These are phyloP conservation scores for Alternaria sp. DNA, from an alignment of 2,329 filamentous ascomycete species.

Conservation along the genomic window DNA sequence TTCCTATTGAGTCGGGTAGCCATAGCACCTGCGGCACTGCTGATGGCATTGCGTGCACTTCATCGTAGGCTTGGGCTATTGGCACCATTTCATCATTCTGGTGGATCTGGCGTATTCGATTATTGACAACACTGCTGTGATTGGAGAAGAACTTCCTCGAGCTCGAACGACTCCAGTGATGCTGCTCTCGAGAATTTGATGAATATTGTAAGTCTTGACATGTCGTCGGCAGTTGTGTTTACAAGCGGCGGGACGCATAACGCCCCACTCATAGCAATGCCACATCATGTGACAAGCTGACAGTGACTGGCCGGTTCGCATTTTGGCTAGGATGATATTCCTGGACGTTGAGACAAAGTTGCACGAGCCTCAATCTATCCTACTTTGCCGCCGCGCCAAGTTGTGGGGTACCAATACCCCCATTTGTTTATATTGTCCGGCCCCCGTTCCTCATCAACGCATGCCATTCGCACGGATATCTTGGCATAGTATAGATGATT, in stretches of 20 bases:
- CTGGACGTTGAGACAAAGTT: slow-evolving; percentile 21
- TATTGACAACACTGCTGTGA: background rate
- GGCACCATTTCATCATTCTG: background rate
- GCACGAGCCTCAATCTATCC: slow-evolving; percentile 24
- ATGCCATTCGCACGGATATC: background rate
- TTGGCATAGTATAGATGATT: background rate
- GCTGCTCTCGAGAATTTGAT: slow-evolving; percentile 1
- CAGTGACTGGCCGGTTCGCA: slow-evolving; percentile 2
- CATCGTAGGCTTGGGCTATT: background rate
- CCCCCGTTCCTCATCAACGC: slow-evolving; percentile 5
- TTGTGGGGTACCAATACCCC: slow-evolving; percentile 17
- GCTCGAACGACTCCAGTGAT: background rate
- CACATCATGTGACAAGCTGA: background rate
- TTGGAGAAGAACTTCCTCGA: background rate
- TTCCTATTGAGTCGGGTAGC: slow-evolving; percentile 1
- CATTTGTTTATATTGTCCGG: slow-evolving; percentile 20
- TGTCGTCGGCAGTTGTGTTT: slow-evolving; percentile 21
- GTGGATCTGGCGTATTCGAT: background rate
- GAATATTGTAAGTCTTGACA: slow-evolving; percentile 17
- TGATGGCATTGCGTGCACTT: background rate
- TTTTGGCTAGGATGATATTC: slow-evolving; percentile 9
- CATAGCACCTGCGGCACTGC: background rate
- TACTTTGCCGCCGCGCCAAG: slow-evolving; percentile 28
- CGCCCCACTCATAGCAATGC: slow-evolving; percentile 13
- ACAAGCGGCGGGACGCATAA: background rate